These are phyloP conservation scores for Aphanomyces euteiches DNA, from an alignment of 352 stramenopile genomes.

Conservation along the genomic window DNA sequence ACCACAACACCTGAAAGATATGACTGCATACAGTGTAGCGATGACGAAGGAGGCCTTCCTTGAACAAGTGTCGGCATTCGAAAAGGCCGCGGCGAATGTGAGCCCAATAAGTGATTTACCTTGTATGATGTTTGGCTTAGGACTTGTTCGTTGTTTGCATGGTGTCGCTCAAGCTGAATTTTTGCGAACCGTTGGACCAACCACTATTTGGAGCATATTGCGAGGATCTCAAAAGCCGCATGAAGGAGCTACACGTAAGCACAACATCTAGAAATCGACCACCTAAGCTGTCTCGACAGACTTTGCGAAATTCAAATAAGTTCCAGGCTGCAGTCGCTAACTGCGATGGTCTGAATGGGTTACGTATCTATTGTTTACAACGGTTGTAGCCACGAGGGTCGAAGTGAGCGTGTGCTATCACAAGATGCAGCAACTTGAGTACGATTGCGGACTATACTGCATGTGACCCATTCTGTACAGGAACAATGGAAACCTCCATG, in stretches of 20 bases:
- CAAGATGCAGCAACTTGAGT: neutral
- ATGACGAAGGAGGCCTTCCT: slow-evolving; percentile 10
- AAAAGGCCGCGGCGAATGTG: neutral
- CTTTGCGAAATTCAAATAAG: slow-evolving; percentile 20
- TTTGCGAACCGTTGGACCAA: slow-evolving; percentile 6
- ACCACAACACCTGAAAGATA: too few relatives aligned
- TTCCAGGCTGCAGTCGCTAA: slow-evolving; percentile 18
- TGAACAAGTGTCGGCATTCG: neutral
- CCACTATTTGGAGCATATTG: slow-evolving; percentile 10
- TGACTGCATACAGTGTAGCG: neutral
- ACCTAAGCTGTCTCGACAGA: neutral
- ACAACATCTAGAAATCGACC: too few relatives aligned
- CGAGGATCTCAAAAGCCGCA: slow-evolving; percentile 14
- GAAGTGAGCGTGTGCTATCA: slow-evolving; percentile 10
- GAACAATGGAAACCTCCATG: neutral
- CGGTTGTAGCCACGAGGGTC: neutral
- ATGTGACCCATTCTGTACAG: too few relatives aligned
- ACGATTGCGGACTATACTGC: too few relatives aligned
- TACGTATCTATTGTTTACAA: neutral
- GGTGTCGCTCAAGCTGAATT: slow-evolving; percentile 17
- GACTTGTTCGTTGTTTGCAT: slow-evolving; percentile 21
- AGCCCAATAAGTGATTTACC: neutral
- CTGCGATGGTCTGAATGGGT: slow-evolving; percentile 10
- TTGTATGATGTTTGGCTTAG: neutral
- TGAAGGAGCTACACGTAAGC: slow-evolving; percentile 22